Percentiles rank a stretch among this genome's conserved stretches.
Conservation (phyloP, 805 yeast species). For the Kurtzmaniella fragi region DNA sequence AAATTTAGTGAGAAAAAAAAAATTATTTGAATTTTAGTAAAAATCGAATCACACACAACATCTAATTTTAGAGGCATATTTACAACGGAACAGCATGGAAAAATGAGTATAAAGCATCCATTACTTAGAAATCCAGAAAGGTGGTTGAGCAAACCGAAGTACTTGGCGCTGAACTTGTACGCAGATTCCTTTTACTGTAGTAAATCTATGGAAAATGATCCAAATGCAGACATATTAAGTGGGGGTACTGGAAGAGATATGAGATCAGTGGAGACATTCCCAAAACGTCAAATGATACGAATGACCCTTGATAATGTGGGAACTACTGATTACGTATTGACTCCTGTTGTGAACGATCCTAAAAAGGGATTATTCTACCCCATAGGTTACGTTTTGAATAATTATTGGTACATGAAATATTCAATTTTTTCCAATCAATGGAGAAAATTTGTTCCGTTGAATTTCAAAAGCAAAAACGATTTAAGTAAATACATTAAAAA, state of each 20-base stretch:
- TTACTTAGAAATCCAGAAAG: conserved; percentile 24
- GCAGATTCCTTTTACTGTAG: conserved; percentile 11
- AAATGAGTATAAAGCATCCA: conserved; percentile 19
- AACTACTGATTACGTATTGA: neutral
- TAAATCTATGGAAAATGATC: conserved; percentile 15
- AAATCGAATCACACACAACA: too few species aligned
- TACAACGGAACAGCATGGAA: too few species aligned
- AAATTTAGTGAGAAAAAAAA: too few species aligned
- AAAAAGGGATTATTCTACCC: neutral
- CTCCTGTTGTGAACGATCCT: neutral
- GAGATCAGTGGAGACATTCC: neutral
- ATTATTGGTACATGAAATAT: neutral
- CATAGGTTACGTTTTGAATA: conserved; percentile 1
- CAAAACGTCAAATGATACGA: conserved; percentile 1
- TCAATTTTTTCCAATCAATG: neutral
- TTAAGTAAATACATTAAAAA: too few species aligned
- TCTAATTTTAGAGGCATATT: too few species aligned
- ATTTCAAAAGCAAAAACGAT: conserved; percentile 1
- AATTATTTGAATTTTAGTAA: too few species aligned
- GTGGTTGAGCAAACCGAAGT: conserved; percentile 19
- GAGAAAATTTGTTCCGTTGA: conserved; percentile 1
- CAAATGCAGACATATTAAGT: conserved; percentile 20
- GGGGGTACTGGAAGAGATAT: conserved; percentile 2
- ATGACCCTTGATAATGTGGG: conserved; percentile 1
- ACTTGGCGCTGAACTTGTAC: conserved; percentile 16